Base-by-base conservation (phyloP, 2,329 filamentous ascomycete genomes). In the Colletotrichum gigasporum region DNA sequence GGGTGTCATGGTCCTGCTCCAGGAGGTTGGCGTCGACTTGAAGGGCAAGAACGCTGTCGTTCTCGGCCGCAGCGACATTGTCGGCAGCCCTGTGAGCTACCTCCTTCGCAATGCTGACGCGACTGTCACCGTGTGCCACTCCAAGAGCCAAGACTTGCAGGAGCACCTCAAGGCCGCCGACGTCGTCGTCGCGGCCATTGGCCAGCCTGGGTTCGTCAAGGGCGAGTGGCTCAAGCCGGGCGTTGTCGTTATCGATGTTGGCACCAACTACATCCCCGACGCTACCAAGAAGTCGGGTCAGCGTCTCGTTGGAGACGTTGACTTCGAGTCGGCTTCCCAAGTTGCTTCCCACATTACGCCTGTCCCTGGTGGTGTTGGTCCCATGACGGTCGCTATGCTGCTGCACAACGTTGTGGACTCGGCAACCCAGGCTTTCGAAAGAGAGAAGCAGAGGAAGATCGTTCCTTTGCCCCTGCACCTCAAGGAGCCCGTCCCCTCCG, bases 331-430 rank as follows among this genome's bases (percentile, higher is more conserved):
- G 42, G 95, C 95, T 14, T 86, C 85, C 14, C 85, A 96, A 75
- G 91, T 97, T 41, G 96, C 94, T 18, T 97, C 94, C 2, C 87
- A 92, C 73, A 97, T 99, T 73, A 99, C 96, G 2, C 96, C 96
- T 1, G 96, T 99, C 2, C 96, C 96, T 2, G 96, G 96, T 61
- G 96, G 96, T 77, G 96, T 99, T 63, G 96, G 96, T 0, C 96
- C 96, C 52, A 99, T 99, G 96, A 99, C 96, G 3, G 94, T 99
- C 68, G 96, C 96, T 65, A 99, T 99, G 96, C 85, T 99, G 48
- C 83, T 99, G 71, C 92, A 97, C 78, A 99, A 99, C 74, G 94
- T 98, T 8, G 91, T 98, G 58, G 91, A 95, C 70, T 90, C 95
- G 32, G 91, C 96, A 34, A 91, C 90, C 50, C 82, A 87, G 61